These are phyloP conservation scores for Phlebiopsis gigantea DNA, from an alignment of 768 basidiomycete genomes.

Conservation along the genomic window DNA sequence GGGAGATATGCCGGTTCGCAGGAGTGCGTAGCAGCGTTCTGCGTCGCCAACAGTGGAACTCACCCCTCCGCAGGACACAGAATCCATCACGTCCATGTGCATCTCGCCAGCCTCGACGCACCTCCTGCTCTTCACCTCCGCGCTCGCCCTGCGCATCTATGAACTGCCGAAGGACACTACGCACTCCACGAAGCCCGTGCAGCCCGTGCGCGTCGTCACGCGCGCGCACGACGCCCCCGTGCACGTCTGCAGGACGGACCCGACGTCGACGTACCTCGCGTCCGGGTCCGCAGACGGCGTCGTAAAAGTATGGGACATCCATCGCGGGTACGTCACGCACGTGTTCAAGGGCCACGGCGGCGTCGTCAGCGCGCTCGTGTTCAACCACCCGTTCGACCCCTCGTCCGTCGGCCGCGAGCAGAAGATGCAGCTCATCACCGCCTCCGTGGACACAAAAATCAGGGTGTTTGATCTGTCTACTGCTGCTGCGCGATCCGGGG, in stretches of 20 bases:
- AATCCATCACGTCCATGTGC: constrained; percentile 79
- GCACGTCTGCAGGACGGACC: constrained; percentile 81
- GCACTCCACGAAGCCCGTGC: constrained; percentile 44
- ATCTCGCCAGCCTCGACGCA: constrained; percentile 71
- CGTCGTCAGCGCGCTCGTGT: constrained; percentile 87
- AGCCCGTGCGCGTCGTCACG: constrained; percentile 69
- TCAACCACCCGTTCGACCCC: constrained; percentile 69
- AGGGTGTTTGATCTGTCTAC: constrained; percentile 87
- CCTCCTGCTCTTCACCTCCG: constrained; percentile 76
- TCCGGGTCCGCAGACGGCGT: constrained; percentile 95
- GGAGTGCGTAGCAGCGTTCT: constrained; percentile 54
- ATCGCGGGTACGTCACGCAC: constrained; percentile 86
- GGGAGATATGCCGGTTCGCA: constrained; percentile 72
- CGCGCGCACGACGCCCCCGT: constrained; percentile 93
- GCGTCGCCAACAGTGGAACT: not conserved
- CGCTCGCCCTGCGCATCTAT: constrained; percentile 78
- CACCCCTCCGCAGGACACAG: constrained; percentile 58
- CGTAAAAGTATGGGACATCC: constrained; percentile 95
- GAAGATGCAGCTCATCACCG: constrained; percentile 81
- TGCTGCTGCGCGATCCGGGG: constrained; percentile 49
- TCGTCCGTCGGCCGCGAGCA: constrained; percentile 38
- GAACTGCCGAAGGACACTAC: constrained; percentile 54
- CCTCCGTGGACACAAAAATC: constrained; percentile 86
- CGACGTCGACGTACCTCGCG: constrained; percentile 85
- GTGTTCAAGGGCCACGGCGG: constrained; percentile 96